Evolutionary conservation across 805 yeast species (phyloP).

Genomic region (Schwanniomyces occidentalis): DNA sequence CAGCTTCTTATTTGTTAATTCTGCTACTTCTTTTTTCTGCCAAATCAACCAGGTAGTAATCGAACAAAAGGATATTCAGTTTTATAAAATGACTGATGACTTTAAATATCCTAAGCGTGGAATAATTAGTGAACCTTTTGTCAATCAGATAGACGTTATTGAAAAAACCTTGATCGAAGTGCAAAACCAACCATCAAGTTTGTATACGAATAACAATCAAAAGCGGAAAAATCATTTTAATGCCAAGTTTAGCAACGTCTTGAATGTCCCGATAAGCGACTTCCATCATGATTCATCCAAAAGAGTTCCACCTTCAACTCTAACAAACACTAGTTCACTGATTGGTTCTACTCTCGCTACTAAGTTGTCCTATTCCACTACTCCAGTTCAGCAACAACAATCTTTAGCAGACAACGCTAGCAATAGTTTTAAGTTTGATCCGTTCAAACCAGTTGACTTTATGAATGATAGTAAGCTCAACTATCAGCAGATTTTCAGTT

Average conservation of each 20-base stretch:
- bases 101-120: constrained; percentile 22
- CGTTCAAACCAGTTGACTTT: constrained; percentile 23
- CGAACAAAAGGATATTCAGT: too few relatives aligned
- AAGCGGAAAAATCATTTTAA: neutral
- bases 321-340: too few relatives aligned
- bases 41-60: too few relatives aligned
- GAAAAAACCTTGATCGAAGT: constrained; percentile 32
- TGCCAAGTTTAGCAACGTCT: too few relatives aligned
- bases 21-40: too few relatives aligned
- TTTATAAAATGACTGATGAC: neutral
- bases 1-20: too few relatives aligned
- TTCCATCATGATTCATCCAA: too few relatives aligned
- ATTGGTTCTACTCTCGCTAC: too few relatives aligned
- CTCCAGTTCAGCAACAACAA: neutral
- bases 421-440: constrained; percentile 20
- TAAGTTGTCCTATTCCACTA: too few relatives aligned
- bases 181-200: constrained; percentile 29
- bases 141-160: constrained; percentile 32
- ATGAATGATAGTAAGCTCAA: neutral
- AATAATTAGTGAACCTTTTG: constrained; percentile 31
- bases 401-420: neutral
- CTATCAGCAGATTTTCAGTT: constrained; percentile 1
- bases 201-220: constrained; percentile 1
- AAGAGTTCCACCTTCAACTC: too few relatives aligned
- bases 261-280: too few relatives aligned